phyloP scores from a whole-genome alignment of 192 early-diverging fungal species.

The Coemansia sp. region DNA sequence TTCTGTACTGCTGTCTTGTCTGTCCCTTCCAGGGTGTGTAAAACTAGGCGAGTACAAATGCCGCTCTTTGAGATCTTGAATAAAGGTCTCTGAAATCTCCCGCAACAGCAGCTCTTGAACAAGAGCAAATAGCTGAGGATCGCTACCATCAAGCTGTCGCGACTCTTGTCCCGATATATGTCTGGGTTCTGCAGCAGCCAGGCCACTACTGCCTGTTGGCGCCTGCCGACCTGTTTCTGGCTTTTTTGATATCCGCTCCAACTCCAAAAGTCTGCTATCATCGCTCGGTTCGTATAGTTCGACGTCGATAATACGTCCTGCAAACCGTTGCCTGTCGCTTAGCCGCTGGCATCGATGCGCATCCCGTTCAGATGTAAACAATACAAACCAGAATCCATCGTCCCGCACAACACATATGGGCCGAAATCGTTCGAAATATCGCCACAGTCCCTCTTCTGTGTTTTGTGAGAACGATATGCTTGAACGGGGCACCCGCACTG shows the following conservation, averaged over 20 bases:
- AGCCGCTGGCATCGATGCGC: constrained; percentile 51
- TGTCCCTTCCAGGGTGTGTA: constrained; percentile 2
- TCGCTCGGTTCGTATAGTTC: constrained; percentile 41
- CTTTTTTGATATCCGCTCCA: constrained; percentile 10
- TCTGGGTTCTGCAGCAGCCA: neutral
- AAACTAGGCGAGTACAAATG: constrained; percentile 25
- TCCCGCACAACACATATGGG: constrained; percentile 32
- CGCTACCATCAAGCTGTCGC: constrained; percentile 13
- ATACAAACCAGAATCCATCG: constrained; percentile 50
- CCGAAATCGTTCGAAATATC: constrained; percentile 42
- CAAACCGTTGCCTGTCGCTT: constrained; percentile 41
- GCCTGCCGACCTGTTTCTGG: neutral
- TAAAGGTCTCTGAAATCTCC: constrained; percentile 39
- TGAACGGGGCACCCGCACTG: constrained; percentile 44
- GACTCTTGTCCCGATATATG: constrained; percentile 25
- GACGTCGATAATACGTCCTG: constrained; percentile 41
- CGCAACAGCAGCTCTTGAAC: constrained; percentile 43
- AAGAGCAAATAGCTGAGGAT: constrained; percentile 26
- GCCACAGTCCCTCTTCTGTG: constrained; percentile 27
- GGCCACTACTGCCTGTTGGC: neutral
- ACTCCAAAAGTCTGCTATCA: constrained; percentile 13
- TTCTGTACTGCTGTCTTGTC: neutral
- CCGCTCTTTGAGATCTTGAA: constrained; percentile 35
- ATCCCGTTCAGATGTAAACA: constrained; percentile 45
- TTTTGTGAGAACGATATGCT: constrained; percentile 49